Base-by-base conservation (phyloP, 306 rosid genomes). In the Phaseolus lunatus region DNA sequence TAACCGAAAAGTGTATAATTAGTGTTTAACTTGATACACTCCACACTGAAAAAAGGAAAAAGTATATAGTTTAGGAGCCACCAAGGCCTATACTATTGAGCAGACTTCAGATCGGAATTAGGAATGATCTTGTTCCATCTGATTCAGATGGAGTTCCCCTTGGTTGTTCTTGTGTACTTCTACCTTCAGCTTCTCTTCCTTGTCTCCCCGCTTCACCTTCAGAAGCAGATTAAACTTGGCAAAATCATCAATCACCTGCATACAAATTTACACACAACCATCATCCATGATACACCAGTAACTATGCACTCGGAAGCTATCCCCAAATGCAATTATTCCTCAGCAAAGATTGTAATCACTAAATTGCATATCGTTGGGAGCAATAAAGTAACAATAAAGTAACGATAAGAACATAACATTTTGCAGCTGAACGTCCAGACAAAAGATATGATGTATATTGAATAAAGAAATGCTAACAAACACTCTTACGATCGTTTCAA, bases 81-180 rank as follows among this genome's bases (percentile, higher is more conserved):
- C 63, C 33, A 27, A 37, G 58, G 29, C 62, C 72, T 58, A 33
- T 31, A 73, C 24, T 82, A 65, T 33, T 9, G 43, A 49, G 67
- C 79, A 37, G 67, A 73, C 83, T 45, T 70, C 64, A 54, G 31
- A 61, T 15, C 59, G 61, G 61, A 64, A 48, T 82, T 68, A 81
- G 67, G 91, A 83, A 53, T 81, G 82, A 78, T 90, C 80, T 45
- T 39, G 87, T 81, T 79, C 82, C 86, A 90, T 79, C 81, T 84
- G 91, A 77, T 91, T 89, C 29, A 89, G 85, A 79, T 65, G 85
- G 83, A 89, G 86, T 62, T 26, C 79, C 26, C 91, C 97, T 83
- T 89, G 86, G 50, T 74, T 79, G 61, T 84, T 90, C 90, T 85
- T 81, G 78, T 89, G 92, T n/a, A 93, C 88, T 79, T 85, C 85